A percentile compares a stretch with the other conserved stretches of the same genome.
These are phyloP conservation scores for Mortierella sp. DNA, from an alignment of 371 early-diverging fungal genomes.

Conservation along the genomic window DNA sequence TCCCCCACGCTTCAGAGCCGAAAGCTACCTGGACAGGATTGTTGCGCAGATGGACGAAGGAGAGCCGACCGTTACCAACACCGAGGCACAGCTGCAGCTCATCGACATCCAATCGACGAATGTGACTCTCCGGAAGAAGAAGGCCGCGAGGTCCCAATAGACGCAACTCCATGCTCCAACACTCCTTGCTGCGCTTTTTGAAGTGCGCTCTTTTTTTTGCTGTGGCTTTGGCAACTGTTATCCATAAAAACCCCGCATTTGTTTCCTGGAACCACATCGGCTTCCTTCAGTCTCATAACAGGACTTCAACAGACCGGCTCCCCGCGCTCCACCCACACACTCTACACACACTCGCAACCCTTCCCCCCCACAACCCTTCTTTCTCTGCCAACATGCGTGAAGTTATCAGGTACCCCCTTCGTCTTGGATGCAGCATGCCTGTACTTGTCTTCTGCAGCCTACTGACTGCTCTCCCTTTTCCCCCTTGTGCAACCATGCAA, in stretches of 20 bases:
- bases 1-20: too few relatives aligned
- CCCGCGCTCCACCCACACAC: constrained; percentile 9
- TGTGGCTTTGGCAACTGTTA: too few relatives aligned
- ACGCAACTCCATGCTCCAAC: neutral
- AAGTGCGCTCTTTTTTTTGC: too few relatives aligned
- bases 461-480: neutral
- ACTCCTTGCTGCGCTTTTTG: too few relatives aligned
- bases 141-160: neutral
- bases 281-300: constrained; percentile 52
- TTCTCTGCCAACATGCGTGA: constrained; percentile 86
- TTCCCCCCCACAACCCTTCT: neutral
- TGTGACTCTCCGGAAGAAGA: constrained; percentile 6
- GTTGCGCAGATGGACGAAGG: neutral
- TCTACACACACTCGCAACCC: constrained; percentile 1
- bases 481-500: constrained; percentile 31
- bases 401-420: constrained; percentile 66
- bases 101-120: constrained; percentile 13
- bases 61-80: neutral
- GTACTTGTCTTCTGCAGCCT: neutral
- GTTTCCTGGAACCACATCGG: too few relatives aligned
- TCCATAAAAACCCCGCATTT: too few relatives aligned
- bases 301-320: constrained; percentile 48
- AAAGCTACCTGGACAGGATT: neutral
- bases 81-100: neutral
- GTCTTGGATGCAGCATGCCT: too few relatives aligned